phyloP scores from a whole-genome alignment of 192 early-diverging fungal genomes.

The Linnemannia schmuckeri region DNA sequence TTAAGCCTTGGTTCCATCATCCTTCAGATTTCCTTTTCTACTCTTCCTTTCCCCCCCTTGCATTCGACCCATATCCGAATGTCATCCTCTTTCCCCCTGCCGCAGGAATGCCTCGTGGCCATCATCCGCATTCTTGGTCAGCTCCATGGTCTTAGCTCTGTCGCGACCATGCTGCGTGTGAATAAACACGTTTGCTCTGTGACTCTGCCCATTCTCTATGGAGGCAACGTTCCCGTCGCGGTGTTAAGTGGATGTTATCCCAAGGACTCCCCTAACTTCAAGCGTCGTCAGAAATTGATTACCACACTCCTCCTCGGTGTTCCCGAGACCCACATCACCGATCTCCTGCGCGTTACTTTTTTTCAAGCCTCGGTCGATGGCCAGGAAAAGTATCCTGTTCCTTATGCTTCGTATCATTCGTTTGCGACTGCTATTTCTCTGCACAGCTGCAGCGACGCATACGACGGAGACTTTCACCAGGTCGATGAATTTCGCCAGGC shows the following conservation, averaged over 20 bases:
- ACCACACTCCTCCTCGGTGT: no score
- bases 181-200: background rate
- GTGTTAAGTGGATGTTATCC: background rate
- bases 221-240: background rate
- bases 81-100: background rate
- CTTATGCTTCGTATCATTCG: no score
- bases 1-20: no score
- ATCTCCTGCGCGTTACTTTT: no score
- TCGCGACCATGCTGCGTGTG: background rate
- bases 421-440: no score
- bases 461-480: background rate
- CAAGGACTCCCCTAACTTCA: no score
- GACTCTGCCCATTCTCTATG: background rate
- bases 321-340: no score
- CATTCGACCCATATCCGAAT: background rate
- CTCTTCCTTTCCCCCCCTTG: no score
- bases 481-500: background rate
- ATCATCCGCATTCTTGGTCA: background rate
- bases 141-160: background rate
- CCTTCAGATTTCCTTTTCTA: no score
- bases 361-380: no score
- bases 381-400: no score
- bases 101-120: background rate
- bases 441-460: background rate
- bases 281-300: no score